Percentiles rank a stretch among this genome's conserved stretches.
Evolutionary conservation across 441 rosid species (phyloP).

Genomic region (Corymbia calophylla): DNA sequence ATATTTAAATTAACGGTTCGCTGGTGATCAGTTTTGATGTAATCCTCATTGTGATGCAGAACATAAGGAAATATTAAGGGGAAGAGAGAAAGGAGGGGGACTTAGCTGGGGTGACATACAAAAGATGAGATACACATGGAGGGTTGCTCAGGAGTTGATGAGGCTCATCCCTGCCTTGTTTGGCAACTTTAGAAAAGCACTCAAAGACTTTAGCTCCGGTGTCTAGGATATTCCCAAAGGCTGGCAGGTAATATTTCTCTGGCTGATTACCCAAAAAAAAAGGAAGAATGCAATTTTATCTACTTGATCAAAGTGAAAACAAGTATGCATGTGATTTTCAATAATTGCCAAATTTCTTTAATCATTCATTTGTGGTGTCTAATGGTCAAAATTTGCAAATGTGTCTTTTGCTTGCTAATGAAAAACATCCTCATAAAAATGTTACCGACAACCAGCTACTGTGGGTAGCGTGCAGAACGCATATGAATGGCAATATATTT

Average conservation of each 20-base stretch:
- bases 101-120: conserved; percentile 20
- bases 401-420: neutral
- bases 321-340: neutral
- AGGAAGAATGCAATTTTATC: neutral
- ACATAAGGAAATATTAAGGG: conserved; percentile 7
- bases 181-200: conserved; percentile 8
- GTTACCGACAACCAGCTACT: neutral
- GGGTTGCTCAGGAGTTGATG: conserved; percentile 29
- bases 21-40: neutral
- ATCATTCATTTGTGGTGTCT: neutral
- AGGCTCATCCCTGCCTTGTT: conserved; percentile 19
- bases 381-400: neutral
- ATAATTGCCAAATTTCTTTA: neutral
- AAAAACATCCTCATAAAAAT: neutral
- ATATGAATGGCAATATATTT: conserved; percentile 15
- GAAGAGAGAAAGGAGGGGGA: neutral
- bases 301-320: neutral
- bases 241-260: conserved; percentile 1
- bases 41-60: neutral
- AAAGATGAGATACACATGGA: conserved; percentile 28
- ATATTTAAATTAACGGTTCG: neutral
- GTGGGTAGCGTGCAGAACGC: conserved; percentile 17
- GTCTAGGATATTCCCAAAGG: conserved; percentile 17
- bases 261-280: neutral
- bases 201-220: conserved; percentile 4